These are phyloP conservation scores for Arachis hypogaea DNA, from an alignment of 306 rosid species.

Conservation along the genomic window DNA sequence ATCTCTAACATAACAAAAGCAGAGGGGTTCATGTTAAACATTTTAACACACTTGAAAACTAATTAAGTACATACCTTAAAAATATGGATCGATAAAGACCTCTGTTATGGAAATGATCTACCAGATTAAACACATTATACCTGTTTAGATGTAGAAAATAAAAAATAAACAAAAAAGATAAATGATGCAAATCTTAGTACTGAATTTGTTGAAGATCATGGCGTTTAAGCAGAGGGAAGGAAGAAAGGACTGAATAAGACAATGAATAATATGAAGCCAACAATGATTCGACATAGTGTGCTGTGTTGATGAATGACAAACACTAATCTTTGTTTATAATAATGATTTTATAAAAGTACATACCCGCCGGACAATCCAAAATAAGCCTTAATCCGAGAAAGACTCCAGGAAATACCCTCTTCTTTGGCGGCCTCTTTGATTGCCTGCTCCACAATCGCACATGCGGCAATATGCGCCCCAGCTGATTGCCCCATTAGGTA, in stretches of 20 bases:
- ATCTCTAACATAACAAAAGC: constrained; percentile 27
- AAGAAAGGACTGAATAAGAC: not conserved
- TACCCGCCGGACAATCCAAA: constrained; percentile 99
- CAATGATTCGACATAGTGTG: not conserved
- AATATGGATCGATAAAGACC: constrained; percentile 88
- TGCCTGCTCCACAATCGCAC: constrained; percentile 80
- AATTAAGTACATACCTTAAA: constrained; percentile 52
- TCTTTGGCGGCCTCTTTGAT: constrained; percentile 92
- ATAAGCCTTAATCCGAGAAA: constrained; percentile 81
- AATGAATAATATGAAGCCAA: not conserved
- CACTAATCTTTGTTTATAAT: too few relatives aligned
- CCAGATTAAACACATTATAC: constrained; percentile 74
- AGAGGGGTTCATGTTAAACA: constrained; percentile 30
- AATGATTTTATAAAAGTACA: constrained; percentile 26
- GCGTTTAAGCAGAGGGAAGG: not conserved
- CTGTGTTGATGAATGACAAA: not conserved
- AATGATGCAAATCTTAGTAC: constrained; percentile 10
- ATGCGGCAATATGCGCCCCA: constrained; percentile 97
- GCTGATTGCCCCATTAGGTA: constrained; percentile 98
- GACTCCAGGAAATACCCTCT: constrained; percentile 80
- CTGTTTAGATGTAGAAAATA: constrained; percentile 55
- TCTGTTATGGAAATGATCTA: constrained; percentile 78
- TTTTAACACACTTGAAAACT: constrained; percentile 13
- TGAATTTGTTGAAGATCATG: not conserved
- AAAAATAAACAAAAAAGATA: constrained; percentile 31